phyloP scores from a whole-genome alignment of 2,329 filamentous ascomycete genomes.

The Aspergillus ruber region DNA sequence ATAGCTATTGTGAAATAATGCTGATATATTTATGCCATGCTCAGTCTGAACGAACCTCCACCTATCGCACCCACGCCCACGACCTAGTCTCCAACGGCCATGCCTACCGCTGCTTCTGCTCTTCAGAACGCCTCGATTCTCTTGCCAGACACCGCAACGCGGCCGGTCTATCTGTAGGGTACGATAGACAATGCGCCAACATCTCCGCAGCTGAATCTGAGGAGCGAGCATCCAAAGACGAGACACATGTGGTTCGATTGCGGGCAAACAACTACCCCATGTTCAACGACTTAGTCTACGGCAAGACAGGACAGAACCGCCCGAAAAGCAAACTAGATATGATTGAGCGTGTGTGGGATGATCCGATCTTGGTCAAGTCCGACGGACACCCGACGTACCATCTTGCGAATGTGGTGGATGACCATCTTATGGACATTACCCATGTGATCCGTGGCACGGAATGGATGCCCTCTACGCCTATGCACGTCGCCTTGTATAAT shows the following conservation, averaged over 20 bases:
- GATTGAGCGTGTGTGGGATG: conserved; percentile 56
- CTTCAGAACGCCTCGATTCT: conserved; percentile 60
- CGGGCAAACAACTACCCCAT: conserved; percentile 58
- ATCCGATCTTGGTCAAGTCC: conserved; percentile 84
- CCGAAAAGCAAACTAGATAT: conserved; percentile 40
- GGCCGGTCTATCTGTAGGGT: conserved; percentile 53
- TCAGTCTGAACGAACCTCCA: conserved; percentile 68
- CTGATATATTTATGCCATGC: conserved; percentile 1
- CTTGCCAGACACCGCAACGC: conserved; percentile 60
- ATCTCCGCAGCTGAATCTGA: conserved; percentile 63
- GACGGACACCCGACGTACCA: conserved; percentile 95
- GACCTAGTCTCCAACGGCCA: conserved; percentile 62
- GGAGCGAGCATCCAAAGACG: conserved; percentile 60
- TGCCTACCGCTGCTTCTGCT: conserved; percentile 93
- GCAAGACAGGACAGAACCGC: conserved; percentile 49
- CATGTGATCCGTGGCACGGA: conserved; percentile 93
- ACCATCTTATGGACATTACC: conserved; percentile 90
- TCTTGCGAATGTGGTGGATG: conserved; percentile 93
- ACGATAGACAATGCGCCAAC: conserved; percentile 66
- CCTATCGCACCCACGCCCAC: conserved; percentile 67
- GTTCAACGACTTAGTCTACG: conserved; percentile 76
- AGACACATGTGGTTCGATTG: conserved; percentile 72
- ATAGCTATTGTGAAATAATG: background rate
- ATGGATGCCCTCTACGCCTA: conserved; percentile 92
- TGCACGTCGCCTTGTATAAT: conserved; percentile 66